Evolutionary conservation across 805 yeast species (phyloP).

Genomic region (Kuraishia hungarica): DNA sequence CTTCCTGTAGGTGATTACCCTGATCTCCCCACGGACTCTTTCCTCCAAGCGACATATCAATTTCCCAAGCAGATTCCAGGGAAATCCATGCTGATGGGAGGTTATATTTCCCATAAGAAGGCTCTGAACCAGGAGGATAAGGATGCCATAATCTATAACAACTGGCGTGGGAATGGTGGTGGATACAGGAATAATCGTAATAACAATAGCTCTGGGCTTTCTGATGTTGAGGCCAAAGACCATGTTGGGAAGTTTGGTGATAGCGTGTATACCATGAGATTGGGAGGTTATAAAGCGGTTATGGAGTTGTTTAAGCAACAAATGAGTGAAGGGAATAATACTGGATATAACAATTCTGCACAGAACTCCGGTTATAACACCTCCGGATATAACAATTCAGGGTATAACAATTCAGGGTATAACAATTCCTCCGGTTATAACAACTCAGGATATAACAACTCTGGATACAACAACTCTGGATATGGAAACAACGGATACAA

Average conservation of each 20-base stretch:
- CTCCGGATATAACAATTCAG: background rate
- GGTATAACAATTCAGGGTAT: slow-evolving; percentile 3
- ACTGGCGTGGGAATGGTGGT: slow-evolving; percentile 17
- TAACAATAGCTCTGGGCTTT: slow-evolving; percentile 11
- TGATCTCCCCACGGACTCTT: slow-evolving; percentile 28
- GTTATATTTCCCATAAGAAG: slow-evolving; percentile 55
- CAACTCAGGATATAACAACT: slow-evolving; percentile 7
- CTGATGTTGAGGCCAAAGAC: slow-evolving; percentile 15
- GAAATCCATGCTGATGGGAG: slow-evolving; percentile 80
- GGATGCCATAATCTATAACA: slow-evolving; percentile 46
- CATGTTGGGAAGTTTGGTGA: slow-evolving; percentile 44
- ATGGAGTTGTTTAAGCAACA: slow-evolving; percentile 24
- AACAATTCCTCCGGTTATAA: slow-evolving; percentile 8
- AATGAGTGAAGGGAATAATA: background rate
- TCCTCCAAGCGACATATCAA: slow-evolving; percentile 38
- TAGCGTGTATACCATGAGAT: slow-evolving; percentile 34
- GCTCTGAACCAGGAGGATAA: slow-evolving; percentile 64
- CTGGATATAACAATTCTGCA: background rate
- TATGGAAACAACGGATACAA: too few species aligned
- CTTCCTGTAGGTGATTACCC: slow-evolving; percentile 30
- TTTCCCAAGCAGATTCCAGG: slow-evolving; percentile 55
- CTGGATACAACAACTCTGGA: background rate
- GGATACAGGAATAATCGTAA: slow-evolving; percentile 24
- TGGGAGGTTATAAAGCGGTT: slow-evolving; percentile 43
- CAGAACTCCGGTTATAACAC: background rate